These are phyloP conservation scores for Neopestalotiopsis clavispora DNA, from an alignment of 2,329 filamentous ascomycete species.

Conservation along the genomic window DNA sequence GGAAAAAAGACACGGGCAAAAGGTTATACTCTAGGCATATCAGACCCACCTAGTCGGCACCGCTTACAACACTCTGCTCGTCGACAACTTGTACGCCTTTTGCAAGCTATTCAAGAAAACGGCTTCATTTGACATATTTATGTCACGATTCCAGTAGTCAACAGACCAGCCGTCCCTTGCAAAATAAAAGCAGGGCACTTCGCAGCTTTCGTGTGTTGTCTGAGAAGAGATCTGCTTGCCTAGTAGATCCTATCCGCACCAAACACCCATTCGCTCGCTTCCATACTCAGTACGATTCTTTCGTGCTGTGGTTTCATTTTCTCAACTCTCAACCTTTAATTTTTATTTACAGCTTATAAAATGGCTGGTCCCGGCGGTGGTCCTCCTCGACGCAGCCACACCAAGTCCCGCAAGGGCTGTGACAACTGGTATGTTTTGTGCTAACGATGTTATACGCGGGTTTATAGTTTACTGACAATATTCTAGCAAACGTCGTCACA, in stretches of 20 bases:
- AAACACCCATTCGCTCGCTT: conserved; percentile 35
- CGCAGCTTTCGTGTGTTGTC: not conserved
- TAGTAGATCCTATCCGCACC: conserved; percentile 26
- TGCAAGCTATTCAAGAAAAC: not conserved
- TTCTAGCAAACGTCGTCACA: conserved; percentile 84
- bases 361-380: conserved; percentile 97
- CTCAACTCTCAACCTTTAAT: conserved; percentile 37
- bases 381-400: conserved; percentile 88
- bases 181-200: not conserved
- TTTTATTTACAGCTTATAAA: conserved; percentile 39
- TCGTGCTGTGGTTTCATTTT: conserved; percentile 37
- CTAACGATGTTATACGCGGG: not conserved
- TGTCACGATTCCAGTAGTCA: not conserved
- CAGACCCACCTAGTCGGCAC: not conserved
- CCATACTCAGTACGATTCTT: conserved; percentile 27
- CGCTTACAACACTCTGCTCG: not conserved
- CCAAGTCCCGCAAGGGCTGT: conserved; percentile 98
- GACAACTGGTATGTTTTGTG: conserved; percentile 77
- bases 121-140: not conserved
- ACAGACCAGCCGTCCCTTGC: not conserved
- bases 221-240: conserved; percentile 28
- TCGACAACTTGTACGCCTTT: not conserved
- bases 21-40: conserved; percentile 1
- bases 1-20: not conserved
- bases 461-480: conserved; percentile 22